Base-by-base conservation (phyloP, 495 filamentous ascomycete species). In the Cudoniella acicularis region DNA sequence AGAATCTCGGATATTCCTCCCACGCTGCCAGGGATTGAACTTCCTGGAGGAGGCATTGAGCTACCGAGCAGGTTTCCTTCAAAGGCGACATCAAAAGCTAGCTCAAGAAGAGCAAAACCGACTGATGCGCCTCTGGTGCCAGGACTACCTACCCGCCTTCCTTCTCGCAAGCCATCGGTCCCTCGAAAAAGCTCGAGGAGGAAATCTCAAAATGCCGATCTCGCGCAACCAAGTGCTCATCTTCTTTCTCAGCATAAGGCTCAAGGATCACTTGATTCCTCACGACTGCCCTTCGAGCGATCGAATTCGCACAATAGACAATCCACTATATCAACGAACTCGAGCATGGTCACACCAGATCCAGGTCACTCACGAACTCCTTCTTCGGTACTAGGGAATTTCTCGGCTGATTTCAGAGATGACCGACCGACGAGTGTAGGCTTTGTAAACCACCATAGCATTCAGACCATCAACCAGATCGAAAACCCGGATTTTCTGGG, bases 361-460 rank as follows among this genome's bases (percentile, higher is more conserved):
- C 43, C 56, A 46, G n/a, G 69, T 4, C 77, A 75, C 8, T 73
- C 73, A 54, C 69, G 59, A 61, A 67, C 67, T 52, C 75, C 22
- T 26, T 65, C 36, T 54, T 59, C 52, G 3, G 52, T 72, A 56
- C 61, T 66, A 8, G 55, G 56, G 49, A 48, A 26, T 8, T 24
- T 63, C 11, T 60, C 60, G 6, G 56, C 48, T 11, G 57, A 65
- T 46, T 0, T 59, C 16, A 24, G 63, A 59, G 10, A 47, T 10
- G 87, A 88, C 41, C 79, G 82, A 26, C 83, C 86, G 2, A 81
- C 86, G 2, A 89, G 79, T 64, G 77, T 86, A 64, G 89, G 90
- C 0, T 86, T 84, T 63, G 90, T 93, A n/a, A 76, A 87, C 36
- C 86, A 90, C 25, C 85, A 89, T 56, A 84, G 77, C 59, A 78